phyloP scores from a whole-genome alignment of 2,329 filamentous ascomycete species.

The Fusarium sp. region DNA sequence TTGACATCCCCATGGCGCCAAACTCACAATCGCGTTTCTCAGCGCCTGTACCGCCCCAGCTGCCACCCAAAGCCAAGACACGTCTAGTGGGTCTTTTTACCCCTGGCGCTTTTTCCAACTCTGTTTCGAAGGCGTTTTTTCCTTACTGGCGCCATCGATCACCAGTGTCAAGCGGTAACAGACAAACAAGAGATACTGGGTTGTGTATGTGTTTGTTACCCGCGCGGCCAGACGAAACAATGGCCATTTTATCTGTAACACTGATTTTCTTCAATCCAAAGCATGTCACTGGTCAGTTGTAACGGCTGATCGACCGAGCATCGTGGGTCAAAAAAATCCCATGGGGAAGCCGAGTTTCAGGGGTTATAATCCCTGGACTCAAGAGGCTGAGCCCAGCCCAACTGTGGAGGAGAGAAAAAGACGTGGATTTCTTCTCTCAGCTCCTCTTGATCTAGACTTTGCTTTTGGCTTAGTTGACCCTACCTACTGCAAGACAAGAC shows the following conservation, averaged over 20 bases:
- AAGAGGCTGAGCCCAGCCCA: neutral
- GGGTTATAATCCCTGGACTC: neutral
- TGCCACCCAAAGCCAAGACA: conserved; percentile 15
- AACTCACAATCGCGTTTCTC: conserved; percentile 7
- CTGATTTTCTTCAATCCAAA: conserved; percentile 5
- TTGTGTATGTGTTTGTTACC: conserved; percentile 20
- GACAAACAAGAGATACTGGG: conserved; percentile 1
- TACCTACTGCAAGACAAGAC: neutral
- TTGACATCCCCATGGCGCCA: conserved; percentile 1
- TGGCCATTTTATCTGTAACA: conserved; percentile 36
- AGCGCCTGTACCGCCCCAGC: conserved; percentile 10
- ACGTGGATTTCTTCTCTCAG: neutral
- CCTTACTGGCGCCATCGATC: neutral
- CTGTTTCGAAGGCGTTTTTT: neutral
- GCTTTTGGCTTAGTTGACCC: neutral
- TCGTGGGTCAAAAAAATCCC: conserved; percentile 14
- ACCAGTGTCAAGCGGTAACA: neutral
- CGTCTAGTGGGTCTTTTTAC: conserved; percentile 13
- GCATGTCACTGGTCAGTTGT: conserved; percentile 28
- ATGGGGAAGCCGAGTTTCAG: conserved; percentile 5
- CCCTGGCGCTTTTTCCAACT: conserved; percentile 4
- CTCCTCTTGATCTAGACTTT: neutral
- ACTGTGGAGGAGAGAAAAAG: conserved; percentile 23
- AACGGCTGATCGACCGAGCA: conserved; percentile 24
- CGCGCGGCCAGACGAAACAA: conserved; percentile 44